A percentile compares a stretch with the other conserved stretches of the same genome.
These are phyloP conservation scores for Scedosporium apiospermum DNA, from an alignment of 2,329 filamentous ascomycete species.

Conservation along the genomic window DNA sequence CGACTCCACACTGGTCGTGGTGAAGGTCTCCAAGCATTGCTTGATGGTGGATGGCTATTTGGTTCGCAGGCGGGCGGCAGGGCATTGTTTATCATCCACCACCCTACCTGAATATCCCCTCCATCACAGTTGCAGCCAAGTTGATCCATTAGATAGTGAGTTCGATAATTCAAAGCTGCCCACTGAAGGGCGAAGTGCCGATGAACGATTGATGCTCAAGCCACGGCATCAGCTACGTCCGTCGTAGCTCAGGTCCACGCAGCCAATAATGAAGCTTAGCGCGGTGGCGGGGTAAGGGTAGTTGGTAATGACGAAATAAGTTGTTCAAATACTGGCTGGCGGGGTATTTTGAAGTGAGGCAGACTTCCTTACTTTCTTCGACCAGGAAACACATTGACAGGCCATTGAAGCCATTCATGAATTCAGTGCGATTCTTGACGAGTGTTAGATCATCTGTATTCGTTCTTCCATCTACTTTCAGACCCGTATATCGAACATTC, in stretches of 20 bases:
- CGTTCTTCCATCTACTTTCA: background rate
- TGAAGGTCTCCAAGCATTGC: no score
- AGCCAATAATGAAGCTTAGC: background rate
- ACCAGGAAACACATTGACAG: background rate
- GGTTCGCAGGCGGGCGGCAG: no score
- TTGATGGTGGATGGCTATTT: no score
- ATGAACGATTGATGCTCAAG: background rate
- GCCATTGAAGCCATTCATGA: background rate
- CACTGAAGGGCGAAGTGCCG: background rate
- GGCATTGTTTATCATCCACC: no score
- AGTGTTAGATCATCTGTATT: background rate
- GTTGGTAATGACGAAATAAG: background rate
- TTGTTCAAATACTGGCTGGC: background rate
- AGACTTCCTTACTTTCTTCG: background rate
- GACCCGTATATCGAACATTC: slow-evolving; percentile 12
- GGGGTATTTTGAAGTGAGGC: background rate
- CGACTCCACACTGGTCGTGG: no score
- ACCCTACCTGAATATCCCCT: no score
- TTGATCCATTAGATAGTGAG: no score
- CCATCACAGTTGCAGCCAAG: no score
- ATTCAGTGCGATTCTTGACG: background rate
- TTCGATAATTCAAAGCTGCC: no score
- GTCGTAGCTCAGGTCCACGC: background rate
- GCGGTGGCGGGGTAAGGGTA: background rate
- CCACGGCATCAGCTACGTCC: background rate